Evolutionary conservation across 805 yeast genomes (phyloP), one percentile per base, ranked within the genome.

Genomic region (Monosporozyma aquatica): DNA sequence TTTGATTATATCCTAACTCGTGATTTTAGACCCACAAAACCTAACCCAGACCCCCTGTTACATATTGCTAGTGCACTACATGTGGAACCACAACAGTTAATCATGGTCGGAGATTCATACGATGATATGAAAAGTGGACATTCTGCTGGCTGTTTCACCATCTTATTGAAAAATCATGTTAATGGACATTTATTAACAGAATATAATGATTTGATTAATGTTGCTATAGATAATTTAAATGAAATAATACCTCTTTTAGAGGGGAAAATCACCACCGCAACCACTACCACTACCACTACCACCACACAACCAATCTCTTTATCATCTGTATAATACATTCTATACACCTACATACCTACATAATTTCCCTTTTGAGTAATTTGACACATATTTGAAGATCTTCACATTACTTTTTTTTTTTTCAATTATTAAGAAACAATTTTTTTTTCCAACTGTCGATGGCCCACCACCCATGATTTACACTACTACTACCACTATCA

Each of bases 91-190:
- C 49, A 58, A 14, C 64, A 72, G 30, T 47, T 80, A 24, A 54
- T 80, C 5, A 81, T 81, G 87, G 82, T 81, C 13, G 89, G 89
- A 10, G 87, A 81, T 54, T 80, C 87, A 0, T 58, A 67, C 32
- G 87, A 81, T 58, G 89, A 81, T 52, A 76, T 81, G 78, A 61
- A 52, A 33, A 75, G 83, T 24, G 87, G 86, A 3, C 55, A 67
- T 24, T 50, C 63, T n/a, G 87, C 87, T 1, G 87, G 87, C 0
- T 72, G 75, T 34, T 64, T 70, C 2, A 72, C 85, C 0, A 64
- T 80, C 3, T 61, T 81, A 40, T 59, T 81, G 33, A 69, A 66
- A 35, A 76, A 76, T 46, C 68, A 68, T 21, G 74, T 69, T 26
- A 81, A 81, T 48, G 62, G 51, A 3, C 66, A 69, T 37, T 55